phyloP scores from a whole-genome alignment of 2,329 filamentous ascomycete species.

The Amauroascus niger region DNA sequence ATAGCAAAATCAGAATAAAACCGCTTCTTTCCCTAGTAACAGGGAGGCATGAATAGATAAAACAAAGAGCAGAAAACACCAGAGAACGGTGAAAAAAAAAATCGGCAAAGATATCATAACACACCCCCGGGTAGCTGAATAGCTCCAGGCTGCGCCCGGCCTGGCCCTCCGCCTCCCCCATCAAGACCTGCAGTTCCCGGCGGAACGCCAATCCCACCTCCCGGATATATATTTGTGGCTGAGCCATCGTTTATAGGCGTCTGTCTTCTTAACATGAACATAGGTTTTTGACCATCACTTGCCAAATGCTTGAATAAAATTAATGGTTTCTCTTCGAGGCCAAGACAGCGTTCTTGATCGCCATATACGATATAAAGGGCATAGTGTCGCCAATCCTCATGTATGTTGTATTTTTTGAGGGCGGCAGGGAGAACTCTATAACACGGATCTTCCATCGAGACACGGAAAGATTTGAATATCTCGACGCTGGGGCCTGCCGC shows the following conservation, averaged over 20 bases:
- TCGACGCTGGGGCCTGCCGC: constrained; percentile 53
- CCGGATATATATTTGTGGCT: constrained; percentile 24
- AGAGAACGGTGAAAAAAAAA: neutral
- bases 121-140: constrained; percentile 12
- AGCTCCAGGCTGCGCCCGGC: constrained; percentile 1
- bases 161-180: constrained; percentile 11
- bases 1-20: neutral
- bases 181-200: constrained; percentile 13
- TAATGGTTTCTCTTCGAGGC: constrained; percentile 82
- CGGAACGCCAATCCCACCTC: constrained; percentile 14
- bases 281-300: constrained; percentile 93
- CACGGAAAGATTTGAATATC: constrained; percentile 97
- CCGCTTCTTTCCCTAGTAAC: neutral
- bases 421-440: constrained; percentile 94
- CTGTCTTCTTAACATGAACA: constrained; percentile 87
- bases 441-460: constrained; percentile 96
- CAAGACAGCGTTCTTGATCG: constrained; percentile 91
- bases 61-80: neutral
- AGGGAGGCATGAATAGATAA: neutral
- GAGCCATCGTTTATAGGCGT: constrained; percentile 45
- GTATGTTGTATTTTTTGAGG: constrained; percentile 96
- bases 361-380: constrained; percentile 97
- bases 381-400: constrained; percentile 94
- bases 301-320: constrained; percentile 96
- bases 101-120: constrained; percentile 3